Evolutionary conservation across 2,329 filamentous ascomycete species (phyloP), one percentile per base, ranked within the genome.

Genomic region (Colletotrichum falcatum): DNA sequence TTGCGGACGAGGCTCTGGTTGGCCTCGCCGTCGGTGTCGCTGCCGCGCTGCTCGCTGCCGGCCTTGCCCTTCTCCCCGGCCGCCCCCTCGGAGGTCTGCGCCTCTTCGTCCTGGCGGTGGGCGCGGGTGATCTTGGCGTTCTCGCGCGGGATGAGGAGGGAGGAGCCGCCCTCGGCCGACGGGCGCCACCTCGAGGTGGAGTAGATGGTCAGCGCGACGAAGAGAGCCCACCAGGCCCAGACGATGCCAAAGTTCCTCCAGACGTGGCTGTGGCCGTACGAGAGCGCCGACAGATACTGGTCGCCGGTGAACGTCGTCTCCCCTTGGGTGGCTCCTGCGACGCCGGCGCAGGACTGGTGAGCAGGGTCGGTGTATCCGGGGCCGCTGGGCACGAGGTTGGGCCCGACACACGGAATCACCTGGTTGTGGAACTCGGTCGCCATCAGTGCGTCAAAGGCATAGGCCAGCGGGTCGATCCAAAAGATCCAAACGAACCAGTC

Each of bases 371-470:
- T 60, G 66, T 88, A 90, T 1, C 81, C 80, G 0, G 83, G 80
- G 0, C 87, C 86, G 59, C 77, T 83, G 0, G 88, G 88, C 4
- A 89, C 81, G 7, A 90, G 77, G 69, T 87, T 87, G 35, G 71
- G 72, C 2, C 80, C 82, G 3, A 84, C 83, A 67, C 88, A 90
- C 1, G 82, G 79, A 23, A 89, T 84, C 2, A 75, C 82, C 75
- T 91, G 81, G 42, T 80, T 81, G 72, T 91, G 85, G 67, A 94
- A 93, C 76, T 94, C 92, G 74, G 94, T 94, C 0, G 89, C 83
- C 75, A 94, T 83, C 0, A 94, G 78, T 0, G 87, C 87, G 73
- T 93, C 89, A 67, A 93, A 94, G 0, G 85, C 89, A 68, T 93
- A 94, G 0, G 91, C 88, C 3, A 94, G 81, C 0, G 91, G 91